Evolutionary conservation across 169 alveolate genomes (phyloP).

Genomic region (Blepharisma undulans): DNA sequence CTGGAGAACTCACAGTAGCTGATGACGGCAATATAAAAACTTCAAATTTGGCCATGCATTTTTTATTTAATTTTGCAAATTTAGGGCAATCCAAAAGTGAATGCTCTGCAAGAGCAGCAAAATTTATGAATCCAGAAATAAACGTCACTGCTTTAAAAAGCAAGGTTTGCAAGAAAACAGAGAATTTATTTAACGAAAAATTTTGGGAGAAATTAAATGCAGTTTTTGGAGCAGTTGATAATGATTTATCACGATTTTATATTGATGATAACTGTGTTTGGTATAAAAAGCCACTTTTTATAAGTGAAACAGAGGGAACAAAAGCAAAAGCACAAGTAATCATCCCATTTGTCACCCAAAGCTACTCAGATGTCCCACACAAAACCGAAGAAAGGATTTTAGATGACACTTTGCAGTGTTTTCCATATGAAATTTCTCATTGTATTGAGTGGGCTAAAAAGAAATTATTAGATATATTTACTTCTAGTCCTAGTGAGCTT

Average conservation of each 20-base stretch:
- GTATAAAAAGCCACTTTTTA: slow-evolving; percentile 97
- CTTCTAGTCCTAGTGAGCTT: slow-evolving; percentile 92
- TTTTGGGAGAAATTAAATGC: slow-evolving; percentile 96
- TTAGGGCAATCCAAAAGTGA: slow-evolving; percentile 78
- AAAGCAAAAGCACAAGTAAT: slow-evolving; percentile 95
- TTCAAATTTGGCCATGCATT: slow-evolving; percentile 96
- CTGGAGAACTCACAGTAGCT: slow-evolving; percentile 92
- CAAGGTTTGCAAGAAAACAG: slow-evolving; percentile 96
- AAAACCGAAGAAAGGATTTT: slow-evolving; percentile 98
- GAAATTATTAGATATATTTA: slow-evolving; percentile 93
- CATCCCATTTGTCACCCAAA: slow-evolving; percentile 95
- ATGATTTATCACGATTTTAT: slow-evolving; percentile 94
- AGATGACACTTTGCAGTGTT: slow-evolving; percentile 93
- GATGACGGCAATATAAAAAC: slow-evolving; percentile 97
- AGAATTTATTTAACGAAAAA: slow-evolving; percentile 92
- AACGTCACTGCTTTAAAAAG: slow-evolving; percentile 75
- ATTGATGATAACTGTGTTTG: slow-evolving; percentile 97
- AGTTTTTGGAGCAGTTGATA: slow-evolving; percentile 97
- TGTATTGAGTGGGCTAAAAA: slow-evolving; percentile 99
- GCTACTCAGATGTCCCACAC: slow-evolving; percentile 97
- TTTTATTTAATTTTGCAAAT: slow-evolving; percentile 92
- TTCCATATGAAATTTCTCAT: slow-evolving; percentile 98
- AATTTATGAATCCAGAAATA: slow-evolving; percentile 86
- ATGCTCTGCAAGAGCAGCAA: slow-evolving; percentile 85
- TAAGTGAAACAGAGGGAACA: slow-evolving; percentile 99